Evolutionary conservation across 2,329 filamentous ascomycete species (phyloP), one percentile per base, ranked within the genome.

Genomic region (Chaetomium sp.): DNA sequence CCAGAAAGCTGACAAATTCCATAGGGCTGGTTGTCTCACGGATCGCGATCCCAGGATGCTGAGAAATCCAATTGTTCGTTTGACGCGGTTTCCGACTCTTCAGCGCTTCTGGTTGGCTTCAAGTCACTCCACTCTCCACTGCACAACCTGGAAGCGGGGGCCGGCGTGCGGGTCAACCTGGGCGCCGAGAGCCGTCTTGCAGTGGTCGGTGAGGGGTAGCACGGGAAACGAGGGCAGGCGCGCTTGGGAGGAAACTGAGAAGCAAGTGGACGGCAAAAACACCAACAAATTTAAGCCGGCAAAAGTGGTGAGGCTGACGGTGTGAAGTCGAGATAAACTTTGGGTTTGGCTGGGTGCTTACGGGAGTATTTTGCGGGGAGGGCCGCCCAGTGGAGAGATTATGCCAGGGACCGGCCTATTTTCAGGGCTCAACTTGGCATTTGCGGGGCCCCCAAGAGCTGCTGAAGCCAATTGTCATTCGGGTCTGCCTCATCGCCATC

Each of bases 271-370:
- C 12, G 8, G 37, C 37, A 38, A 38, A 38, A 38, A 38, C 8
- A 38, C 19, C 19, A 27, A 12, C 8, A 12, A 38, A 12, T 1
- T 38, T 38, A 8, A 9, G 37, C 37, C 8, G 12, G 37, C 8
- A 38, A 12, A 33, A 43, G 7, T 27, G 2, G 35, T 37, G 10
- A 38, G 1, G 11, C 4, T 3, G 33, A 44, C 9, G 33, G 7
- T 27, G 36, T 48, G 52, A 43, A 14, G 52, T 53, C 5, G 37
- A 49, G 52, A 53, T 53, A 53, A 37, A 53, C 52, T 53, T 53
- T 48, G 5, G 8, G n/a, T 14, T 34, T 11, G 19, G 32, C 27
- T 37, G 37, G 44, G 19, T 27, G 19, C 19, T 27, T 27, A 27
- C 19, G 19, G 19, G 2, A 27, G 19, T 27, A 27, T 27, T 27